A percentile compares a stretch with the other conserved stretches of the same genome.
These are phyloP conservation scores for Auriscalpium microsporum DNA, from an alignment of 768 basidiomycete genomes.

Conservation along the genomic window DNA sequence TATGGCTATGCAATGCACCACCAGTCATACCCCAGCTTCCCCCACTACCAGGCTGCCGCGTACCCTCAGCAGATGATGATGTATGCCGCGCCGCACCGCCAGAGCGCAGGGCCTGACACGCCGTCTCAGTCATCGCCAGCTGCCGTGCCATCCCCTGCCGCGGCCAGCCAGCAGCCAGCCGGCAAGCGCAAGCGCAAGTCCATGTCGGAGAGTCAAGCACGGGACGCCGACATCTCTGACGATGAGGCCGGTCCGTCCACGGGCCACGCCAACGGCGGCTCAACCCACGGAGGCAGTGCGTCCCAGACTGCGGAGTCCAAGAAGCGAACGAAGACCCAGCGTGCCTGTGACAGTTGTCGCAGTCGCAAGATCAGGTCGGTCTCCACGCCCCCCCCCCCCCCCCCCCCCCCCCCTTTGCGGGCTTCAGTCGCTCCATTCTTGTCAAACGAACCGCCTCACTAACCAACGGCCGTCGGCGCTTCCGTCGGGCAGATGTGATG, in stretches of 20 bases:
- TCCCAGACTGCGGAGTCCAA: constrained; percentile 47
- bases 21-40: constrained; percentile 32
- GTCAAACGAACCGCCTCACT: too few relatives aligned
- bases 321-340: constrained; percentile 88
- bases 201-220: constrained; percentile 8
- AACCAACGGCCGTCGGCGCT: neutral
- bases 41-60: constrained; percentile 49
- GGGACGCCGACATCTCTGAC: constrained; percentile 43
- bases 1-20: constrained; percentile 29
- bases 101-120: constrained; percentile 27
- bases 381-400: neutral
- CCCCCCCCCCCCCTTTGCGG: neutral
- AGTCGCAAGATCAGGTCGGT: constrained; percentile 77
- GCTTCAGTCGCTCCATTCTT: too few relatives aligned
- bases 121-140: constrained; percentile 25
- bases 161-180: constrained; percentile 15
- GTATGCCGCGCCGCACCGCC: constrained; percentile 42
- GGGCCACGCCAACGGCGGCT: constrained; percentile 22
- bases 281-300: constrained; percentile 9
- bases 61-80: constrained; percentile 53
- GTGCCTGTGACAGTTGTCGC: constrained; percentile 88
- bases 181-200: constrained; percentile 59
- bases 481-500: constrained; percentile 56
- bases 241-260: constrained; percentile 46
- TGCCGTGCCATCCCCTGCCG: constrained; percentile 19